Evolutionary conservation across 2,329 filamentous ascomycete genomes (phyloP).

Genomic region (Colletotrichum spaethianum): DNA sequence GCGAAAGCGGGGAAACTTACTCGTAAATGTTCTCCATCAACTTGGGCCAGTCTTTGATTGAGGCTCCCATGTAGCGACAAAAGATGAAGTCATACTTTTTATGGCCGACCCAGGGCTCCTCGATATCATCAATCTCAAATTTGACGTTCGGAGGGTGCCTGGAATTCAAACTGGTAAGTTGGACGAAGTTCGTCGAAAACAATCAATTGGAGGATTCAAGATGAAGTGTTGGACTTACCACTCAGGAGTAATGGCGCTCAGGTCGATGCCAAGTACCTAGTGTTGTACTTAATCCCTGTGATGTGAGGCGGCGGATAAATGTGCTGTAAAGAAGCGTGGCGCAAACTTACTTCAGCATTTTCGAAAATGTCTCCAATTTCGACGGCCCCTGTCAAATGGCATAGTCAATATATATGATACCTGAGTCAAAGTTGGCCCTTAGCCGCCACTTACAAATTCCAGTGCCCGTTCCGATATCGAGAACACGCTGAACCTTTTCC

Average conservation of each 20-base stretch:
- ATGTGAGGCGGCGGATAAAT: not conserved
- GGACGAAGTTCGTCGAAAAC: not conserved
- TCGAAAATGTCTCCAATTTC: conserved; percentile 26
- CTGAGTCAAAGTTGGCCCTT: too few relatives aligned
- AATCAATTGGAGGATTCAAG: not conserved
- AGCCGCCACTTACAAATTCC: conserved; percentile 63
- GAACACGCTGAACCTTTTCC: conserved; percentile 52
- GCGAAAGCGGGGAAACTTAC: conserved; percentile 1
- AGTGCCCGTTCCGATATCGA: conserved; percentile 73
- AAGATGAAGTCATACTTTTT: conserved; percentile 54
- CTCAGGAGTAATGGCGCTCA: conserved; percentile 23
- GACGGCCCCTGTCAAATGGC: conserved; percentile 7
- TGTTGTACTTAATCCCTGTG: not conserved
- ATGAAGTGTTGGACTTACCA: conserved; percentile 42
- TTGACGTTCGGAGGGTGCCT: conserved; percentile 73
- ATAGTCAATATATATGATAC: not conserved
- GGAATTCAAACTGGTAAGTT: not conserved
- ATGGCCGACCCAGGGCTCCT: conserved; percentile 60
- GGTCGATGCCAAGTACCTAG: conserved; percentile 30
- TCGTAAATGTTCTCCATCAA: conserved; percentile 36
- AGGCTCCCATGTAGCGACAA: conserved; percentile 36
- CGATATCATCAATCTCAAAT: conserved; percentile 77
- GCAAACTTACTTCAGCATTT: conserved; percentile 7
- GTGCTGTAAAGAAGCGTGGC: not conserved
- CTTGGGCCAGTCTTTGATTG: conserved; percentile 31